These are phyloP conservation scores for Penicillium psychrofluorescens DNA, from an alignment of 495 filamentous ascomycete genomes.

Conservation along the genomic window DNA sequence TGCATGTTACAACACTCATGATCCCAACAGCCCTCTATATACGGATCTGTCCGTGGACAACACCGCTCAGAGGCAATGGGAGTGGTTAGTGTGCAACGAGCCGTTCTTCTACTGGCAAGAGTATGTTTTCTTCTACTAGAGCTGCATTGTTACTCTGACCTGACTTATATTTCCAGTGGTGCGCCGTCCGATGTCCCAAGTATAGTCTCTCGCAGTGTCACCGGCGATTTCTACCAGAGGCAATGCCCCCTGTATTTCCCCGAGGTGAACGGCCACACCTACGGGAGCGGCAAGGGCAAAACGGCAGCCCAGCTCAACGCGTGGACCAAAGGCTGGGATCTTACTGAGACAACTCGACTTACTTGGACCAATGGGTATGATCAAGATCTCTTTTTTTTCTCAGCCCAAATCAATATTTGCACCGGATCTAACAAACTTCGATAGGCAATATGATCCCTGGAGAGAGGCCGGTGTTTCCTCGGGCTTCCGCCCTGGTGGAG, in stretches of 20 bases:
- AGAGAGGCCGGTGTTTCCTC: conserved; percentile 44
- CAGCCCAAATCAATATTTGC: too few species aligned
- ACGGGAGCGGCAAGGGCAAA: conserved; percentile 42
- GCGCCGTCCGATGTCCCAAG: conserved; percentile 33
- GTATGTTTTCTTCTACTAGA: conserved; percentile 18
- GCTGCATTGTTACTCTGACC: neutral
- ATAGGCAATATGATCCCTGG: conserved; percentile 54
- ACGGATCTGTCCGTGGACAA: conserved; percentile 48
- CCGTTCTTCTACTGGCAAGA: conserved; percentile 55
- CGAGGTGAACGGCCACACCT: conserved; percentile 38
- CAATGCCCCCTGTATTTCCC: conserved; percentile 59
- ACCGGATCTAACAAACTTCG: neutral
- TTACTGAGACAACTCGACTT: conserved; percentile 48
- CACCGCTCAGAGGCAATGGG: conserved; percentile 51
- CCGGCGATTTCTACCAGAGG: conserved; percentile 47
- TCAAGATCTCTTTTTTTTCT: conserved; percentile 1
- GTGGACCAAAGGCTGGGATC: conserved; percentile 52
- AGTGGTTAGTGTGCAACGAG: conserved; percentile 62
- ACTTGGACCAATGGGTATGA: conserved; percentile 53
- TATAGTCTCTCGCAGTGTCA: conserved; percentile 53
- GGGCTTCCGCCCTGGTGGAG: conserved; percentile 45
- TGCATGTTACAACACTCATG: conserved; percentile 51
- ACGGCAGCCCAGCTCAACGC: conserved; percentile 49
- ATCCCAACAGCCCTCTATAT: conserved; percentile 49
- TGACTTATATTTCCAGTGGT: conserved; percentile 21